These are phyloP conservation scores for Trebouxiophyceae sp. DNA, from an alignment of 163 green algal genomes.

Conservation along the genomic window DNA sequence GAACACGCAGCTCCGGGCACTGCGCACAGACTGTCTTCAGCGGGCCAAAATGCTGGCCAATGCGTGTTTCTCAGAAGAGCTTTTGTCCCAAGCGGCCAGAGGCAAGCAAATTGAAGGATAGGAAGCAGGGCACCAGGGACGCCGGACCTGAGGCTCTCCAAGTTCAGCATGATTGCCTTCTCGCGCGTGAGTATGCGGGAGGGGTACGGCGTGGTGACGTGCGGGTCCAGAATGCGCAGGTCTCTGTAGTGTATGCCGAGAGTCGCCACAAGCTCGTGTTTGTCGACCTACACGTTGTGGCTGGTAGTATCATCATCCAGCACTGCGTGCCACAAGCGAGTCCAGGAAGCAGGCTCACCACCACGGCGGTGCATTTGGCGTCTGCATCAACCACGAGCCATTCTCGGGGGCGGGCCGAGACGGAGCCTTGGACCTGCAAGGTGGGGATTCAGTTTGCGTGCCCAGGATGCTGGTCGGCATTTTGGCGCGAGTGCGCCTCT, in stretches of 20 bases:
- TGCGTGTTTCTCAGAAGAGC: neutral
- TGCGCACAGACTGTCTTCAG: neutral
- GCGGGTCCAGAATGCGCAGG: slow-evolving; percentile 36
- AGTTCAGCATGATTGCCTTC: slow-evolving; percentile 27
- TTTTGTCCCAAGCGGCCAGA: neutral
- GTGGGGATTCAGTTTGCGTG: no score
- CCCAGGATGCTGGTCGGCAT: no score
- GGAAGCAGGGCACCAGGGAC: slow-evolving; percentile 5
- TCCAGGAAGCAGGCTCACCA: neutral
- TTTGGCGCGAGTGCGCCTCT: no score
- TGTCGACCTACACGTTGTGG: no score
- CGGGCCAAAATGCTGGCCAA: neutral
- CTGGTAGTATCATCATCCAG: no score
- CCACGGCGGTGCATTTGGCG: neutral
- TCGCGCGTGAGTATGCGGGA: slow-evolving; percentile 33
- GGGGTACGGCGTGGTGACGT: slow-evolving; percentile 29
- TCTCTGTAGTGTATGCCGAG: slow-evolving; percentile 36
- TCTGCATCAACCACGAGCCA: neutral
- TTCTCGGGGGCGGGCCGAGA: no score
- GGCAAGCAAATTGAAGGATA: neutral
- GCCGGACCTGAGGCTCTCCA: slow-evolving; percentile 24
- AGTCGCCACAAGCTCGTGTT: slow-evolving; percentile 23
- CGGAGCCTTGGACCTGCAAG: no score
- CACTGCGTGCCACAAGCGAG: no score
- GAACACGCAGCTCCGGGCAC: neutral